Evolutionary conservation across 2,329 filamentous ascomycete genomes (phyloP).

Genomic region (Alternaria sp.): DNA sequence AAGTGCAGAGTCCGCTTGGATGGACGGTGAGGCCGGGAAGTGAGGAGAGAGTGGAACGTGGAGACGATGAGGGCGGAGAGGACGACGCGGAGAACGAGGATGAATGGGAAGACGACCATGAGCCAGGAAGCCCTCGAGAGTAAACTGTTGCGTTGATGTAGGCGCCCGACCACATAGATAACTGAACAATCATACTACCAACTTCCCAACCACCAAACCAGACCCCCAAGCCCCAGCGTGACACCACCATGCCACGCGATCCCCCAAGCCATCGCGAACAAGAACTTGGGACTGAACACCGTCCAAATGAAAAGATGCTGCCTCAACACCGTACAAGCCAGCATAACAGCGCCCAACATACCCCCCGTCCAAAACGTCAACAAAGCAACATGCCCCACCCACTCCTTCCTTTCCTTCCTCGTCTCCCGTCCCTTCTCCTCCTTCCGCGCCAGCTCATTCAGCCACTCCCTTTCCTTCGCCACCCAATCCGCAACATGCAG

Average conservation of each 20-base stretch:
- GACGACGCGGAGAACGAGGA: background rate
- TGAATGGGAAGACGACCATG: background rate
- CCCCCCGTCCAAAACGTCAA: conserved; percentile 74
- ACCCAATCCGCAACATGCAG: conserved; percentile 39
- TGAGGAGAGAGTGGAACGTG: background rate
- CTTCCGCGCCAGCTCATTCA: conserved; percentile 27
- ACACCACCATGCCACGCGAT: conserved; percentile 75
- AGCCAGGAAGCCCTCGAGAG: background rate
- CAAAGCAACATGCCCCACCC: conserved; percentile 62
- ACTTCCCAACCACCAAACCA: conserved; percentile 42
- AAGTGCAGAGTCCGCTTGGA: background rate
- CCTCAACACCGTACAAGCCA: conserved; percentile 79
- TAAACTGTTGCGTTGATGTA: background rate
- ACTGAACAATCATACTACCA: conserved; percentile 24
- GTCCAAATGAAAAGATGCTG: conserved; percentile 98
- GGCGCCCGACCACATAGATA: background rate
- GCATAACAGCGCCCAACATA: conserved; percentile 78
- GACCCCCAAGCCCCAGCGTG: conserved; percentile 39
- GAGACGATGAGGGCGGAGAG: background rate
- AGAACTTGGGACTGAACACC: conserved; percentile 94
- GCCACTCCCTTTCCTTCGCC: conserved; percentile 32
- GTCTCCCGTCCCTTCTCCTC: conserved; percentile 17
- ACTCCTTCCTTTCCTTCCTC: conserved; percentile 13
- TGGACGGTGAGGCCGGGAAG: background rate
- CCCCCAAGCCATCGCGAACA: conserved; percentile 91